Evolutionary conservation across 306 rosid species (phyloP), one percentile per base, ranked within the genome.

Genomic region (Gillenia trifoliata): DNA sequence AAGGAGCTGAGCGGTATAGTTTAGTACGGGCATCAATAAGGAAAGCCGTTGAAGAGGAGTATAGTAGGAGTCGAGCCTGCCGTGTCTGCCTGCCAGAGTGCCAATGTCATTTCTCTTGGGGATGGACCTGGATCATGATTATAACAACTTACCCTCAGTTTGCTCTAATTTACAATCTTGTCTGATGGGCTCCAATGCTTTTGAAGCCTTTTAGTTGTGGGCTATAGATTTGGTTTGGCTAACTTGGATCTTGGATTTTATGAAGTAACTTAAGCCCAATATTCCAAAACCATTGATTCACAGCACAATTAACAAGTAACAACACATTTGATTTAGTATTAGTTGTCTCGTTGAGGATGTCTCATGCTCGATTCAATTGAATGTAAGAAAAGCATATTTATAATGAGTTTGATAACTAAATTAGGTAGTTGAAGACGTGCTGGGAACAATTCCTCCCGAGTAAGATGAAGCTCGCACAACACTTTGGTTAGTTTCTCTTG

Each of bases 71-170:
- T 66, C 72, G 87, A 75, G 85, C 68, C 69, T 64, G 71, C 2
- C 33, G 77, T 79, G 90, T 87, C 81, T 72, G 89, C 49, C 87
- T 2, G 61, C 6, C 84, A 34, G 17, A 33, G 10, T 71, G 65
- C 65, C 75, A 79, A n/a, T 34, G 79, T 86, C 85, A 79, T 11
- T 28, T 4, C 34, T 6, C 52, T 78, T 33, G n/a, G 66, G 41
- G 66, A 69, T 78, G 52, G 70, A 52, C 65, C 34, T 29, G 66
- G 79, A 43, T 62, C 30, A 29, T 20, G 47, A 2, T 68, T 68
- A 4, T 9, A 17, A 45, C 26, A 55, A 4, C 12, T 26, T 13
- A 26, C 57, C 40, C 26, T 11, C 8, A 3, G 26, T 49, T 49
- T 11, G 28, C 26, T 12, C 28, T 20, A 10, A 47, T 28, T 28